Percentiles rank a stretch among this genome's conserved stretches.
phyloP scores from a whole-genome alignment of 2,329 filamentous ascomycete genomes.

The Microsporum ferrugineum region DNA sequence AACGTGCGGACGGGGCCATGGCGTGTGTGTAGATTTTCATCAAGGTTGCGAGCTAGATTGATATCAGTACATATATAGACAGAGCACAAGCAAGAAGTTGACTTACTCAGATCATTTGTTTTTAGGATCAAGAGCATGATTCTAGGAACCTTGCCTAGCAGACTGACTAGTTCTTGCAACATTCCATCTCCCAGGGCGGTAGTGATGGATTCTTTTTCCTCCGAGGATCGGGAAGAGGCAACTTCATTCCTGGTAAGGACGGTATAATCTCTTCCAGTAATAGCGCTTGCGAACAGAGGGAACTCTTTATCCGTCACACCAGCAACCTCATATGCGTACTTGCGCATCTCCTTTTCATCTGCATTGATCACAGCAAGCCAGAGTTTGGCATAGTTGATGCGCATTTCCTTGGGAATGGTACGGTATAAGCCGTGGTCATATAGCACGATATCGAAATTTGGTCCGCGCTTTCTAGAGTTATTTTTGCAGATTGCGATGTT shows the following conservation, averaged over 20 bases:
- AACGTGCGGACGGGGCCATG: conserved; percentile 52
- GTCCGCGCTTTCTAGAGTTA: conserved; percentile 39
- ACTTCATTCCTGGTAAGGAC: conserved; percentile 54
- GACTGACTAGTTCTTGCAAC: conserved; percentile 73
- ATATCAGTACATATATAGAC: conserved; percentile 4
- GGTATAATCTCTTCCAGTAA: conserved; percentile 83
- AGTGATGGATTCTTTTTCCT: conserved; percentile 80
- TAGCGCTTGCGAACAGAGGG: conserved; percentile 87
- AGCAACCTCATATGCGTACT: conserved; percentile 78
- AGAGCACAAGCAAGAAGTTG: neutral
- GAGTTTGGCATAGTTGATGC: conserved; percentile 85
- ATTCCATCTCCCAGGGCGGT: conserved; percentile 76
- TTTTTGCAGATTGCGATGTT: conserved; percentile 89
- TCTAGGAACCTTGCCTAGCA: conserved; percentile 77
- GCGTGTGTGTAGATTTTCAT: conserved; percentile 59
- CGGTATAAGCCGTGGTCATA: conserved; percentile 97
- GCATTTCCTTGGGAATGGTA: conserved; percentile 67
- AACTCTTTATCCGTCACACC: conserved; percentile 84
- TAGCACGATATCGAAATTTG: conserved; percentile 89
- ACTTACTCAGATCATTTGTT: conserved; percentile 79
- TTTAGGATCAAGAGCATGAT: conserved; percentile 94
- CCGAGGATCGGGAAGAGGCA: conserved; percentile 48
- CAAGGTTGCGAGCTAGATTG: conserved; percentile 59
- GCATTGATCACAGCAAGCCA: conserved; percentile 93
- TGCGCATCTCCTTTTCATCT: conserved; percentile 74